Percentiles rank a stretch among this genome's conserved stretches.
Evolutionary conservation across 306 rosid genomes (phyloP).

Genomic region (Malus domestica): ASM211411v1 NC_041803.1:21352001-21352500

Average conservation of each 20-base stretch:
- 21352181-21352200: conserved; percentile 3
- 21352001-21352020: conserved; percentile 17
- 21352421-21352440: conserved; percentile 11
- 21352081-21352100: conserved; percentile 9
- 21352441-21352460: conserved; percentile 4
- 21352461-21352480: background rate
- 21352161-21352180: conserved; percentile 6
- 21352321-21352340: conserved; percentile 13
- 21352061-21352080: conserved; percentile 17
- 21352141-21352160: conserved; percentile 1
- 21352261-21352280: conserved; percentile 3
- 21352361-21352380: background rate
- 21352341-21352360: conserved; percentile 15
- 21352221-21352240: conserved; percentile 14
- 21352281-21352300: conserved; percentile 10
- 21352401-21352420: conserved; percentile 8
- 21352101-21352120: conserved; percentile 14
- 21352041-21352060: conserved; percentile 5
- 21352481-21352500: background rate
- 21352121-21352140: background rate
- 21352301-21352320: conserved; percentile 5
- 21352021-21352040: conserved; percentile 1
- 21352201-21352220: background rate
- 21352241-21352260: conserved; percentile 12
- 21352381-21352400: conserved; percentile 3